Evolutionary conservation across 2,329 filamentous ascomycete species (phyloP).

Genomic region (Trematosphaeria pertusa): DNA sequence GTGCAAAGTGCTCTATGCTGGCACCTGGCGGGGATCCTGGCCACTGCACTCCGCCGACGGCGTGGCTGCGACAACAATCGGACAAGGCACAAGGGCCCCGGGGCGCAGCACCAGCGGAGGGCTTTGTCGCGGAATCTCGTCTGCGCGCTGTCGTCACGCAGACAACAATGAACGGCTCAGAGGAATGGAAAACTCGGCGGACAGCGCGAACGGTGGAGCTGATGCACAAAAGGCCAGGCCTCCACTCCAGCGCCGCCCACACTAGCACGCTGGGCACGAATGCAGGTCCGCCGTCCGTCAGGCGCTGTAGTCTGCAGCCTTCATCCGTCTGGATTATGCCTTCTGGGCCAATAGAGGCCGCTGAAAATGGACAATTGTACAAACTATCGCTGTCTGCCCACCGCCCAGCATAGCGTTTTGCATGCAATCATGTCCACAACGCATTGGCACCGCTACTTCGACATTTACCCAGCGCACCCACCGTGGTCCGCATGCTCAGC

Average conservation of each 20-base stretch:
- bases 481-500: background rate
- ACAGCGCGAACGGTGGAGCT: conserved; percentile 12
- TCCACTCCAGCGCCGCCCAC: conserved; percentile 2
- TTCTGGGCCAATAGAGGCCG: conserved; percentile 15
- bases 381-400: background rate
- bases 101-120: conserved; percentile 9
- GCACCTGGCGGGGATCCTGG: conserved; percentile 1
- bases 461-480: background rate
- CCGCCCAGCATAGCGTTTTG: background rate
- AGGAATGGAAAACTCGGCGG: conserved; percentile 3
- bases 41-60: too few relatives aligned
- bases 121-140: conserved; percentile 17
- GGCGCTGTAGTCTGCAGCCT: conserved; percentile 11
- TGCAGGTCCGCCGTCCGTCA: conserved; percentile 20
- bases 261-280: conserved; percentile 10
- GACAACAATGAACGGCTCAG: conserved; percentile 9
- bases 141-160: conserved; percentile 6
- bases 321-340: conserved; percentile 20
- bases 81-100: conserved; percentile 14
- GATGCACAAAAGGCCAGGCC: conserved; percentile 3
- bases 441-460: background rate
- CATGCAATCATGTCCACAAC: too few relatives aligned
- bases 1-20: background rate
- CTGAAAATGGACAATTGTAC: background rate
- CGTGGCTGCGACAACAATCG: conserved; percentile 21